Evolutionary conservation across 2,329 filamentous ascomycete species (phyloP).

Genomic region (Magnaporthiopsis poae): DNA sequence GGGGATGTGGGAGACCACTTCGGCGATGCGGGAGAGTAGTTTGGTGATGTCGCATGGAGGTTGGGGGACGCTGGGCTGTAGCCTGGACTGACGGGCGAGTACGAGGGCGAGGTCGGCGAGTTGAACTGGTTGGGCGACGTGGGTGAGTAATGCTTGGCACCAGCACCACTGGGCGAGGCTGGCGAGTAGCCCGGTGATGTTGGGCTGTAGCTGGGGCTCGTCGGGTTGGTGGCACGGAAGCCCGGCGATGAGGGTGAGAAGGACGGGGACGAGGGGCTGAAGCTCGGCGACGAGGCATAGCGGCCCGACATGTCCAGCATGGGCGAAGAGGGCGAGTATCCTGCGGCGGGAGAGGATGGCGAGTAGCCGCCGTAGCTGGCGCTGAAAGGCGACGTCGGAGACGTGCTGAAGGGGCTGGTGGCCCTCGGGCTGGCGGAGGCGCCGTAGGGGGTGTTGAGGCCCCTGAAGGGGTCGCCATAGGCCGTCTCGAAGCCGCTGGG

Average conservation of each 20-base stretch:
- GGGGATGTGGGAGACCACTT: slow-evolving; percentile 67
- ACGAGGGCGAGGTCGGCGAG: slow-evolving; percentile 64
- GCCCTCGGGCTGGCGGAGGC: slow-evolving; percentile 53
- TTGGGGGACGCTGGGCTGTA: slow-evolving; percentile 62
- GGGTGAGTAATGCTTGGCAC: slow-evolving; percentile 48
- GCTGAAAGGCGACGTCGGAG: slow-evolving; percentile 56
- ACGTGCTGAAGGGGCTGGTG: slow-evolving; percentile 68
- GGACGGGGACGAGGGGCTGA: slow-evolving; percentile 53
- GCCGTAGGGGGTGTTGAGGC: slow-evolving; percentile 52
- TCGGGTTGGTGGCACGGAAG: slow-evolving; percentile 43
- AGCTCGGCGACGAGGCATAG: slow-evolving; percentile 47
- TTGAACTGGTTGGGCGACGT: slow-evolving; percentile 67
- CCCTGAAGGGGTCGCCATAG: slow-evolving; percentile 41
- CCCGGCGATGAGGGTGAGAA: slow-evolving; percentile 55
- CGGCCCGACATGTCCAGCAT: slow-evolving; percentile 44
- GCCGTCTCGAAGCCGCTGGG: slow-evolving; percentile 56
- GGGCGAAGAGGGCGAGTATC: slow-evolving; percentile 70
- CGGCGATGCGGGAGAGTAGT: slow-evolving; percentile 62
- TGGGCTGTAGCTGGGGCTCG: slow-evolving; percentile 54
- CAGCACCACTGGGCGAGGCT: slow-evolving; percentile 42
- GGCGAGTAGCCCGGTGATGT: slow-evolving; percentile 58
- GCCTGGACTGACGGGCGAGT: slow-evolving; percentile 60
- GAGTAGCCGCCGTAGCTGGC: slow-evolving; percentile 54
- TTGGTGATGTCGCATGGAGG: slow-evolving; percentile 45
- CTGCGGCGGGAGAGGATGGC: slow-evolving; percentile 63